Evolutionary conservation across 116 monocot species (phyloP).

Genomic region (Papilionanthe hybrid): DNA sequence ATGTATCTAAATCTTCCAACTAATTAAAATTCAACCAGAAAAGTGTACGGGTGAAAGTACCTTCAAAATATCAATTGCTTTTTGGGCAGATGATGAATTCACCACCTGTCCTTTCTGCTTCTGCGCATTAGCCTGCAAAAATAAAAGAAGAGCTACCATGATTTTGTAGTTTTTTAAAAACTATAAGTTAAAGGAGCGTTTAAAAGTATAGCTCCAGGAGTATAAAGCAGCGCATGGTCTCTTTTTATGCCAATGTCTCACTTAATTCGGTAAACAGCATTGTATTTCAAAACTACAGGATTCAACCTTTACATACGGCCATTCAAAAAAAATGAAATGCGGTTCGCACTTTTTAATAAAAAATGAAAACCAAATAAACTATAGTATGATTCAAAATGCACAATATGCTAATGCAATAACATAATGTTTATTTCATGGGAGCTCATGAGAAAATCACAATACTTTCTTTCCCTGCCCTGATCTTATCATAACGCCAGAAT

Average conservation of each 20-base stretch:
- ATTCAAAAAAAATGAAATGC: background rate
- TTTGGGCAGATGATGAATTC: conserved; percentile 59
- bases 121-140: conserved; percentile 60
- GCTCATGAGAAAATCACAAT: too few species aligned
- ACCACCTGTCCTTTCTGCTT: conserved; percentile 74
- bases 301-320: background rate
- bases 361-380: background rate
- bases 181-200: background rate
- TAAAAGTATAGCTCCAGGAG: background rate
- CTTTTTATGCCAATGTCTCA: background rate
- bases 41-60: conserved; percentile 24
- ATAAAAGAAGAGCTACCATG: background rate
- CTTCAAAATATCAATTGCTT: conserved; percentile 82
- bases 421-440: too few species aligned
- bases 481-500: too few species aligned
- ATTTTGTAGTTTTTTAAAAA: background rate
- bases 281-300: background rate
- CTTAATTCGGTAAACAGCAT: background rate
- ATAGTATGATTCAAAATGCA: too few species aligned
- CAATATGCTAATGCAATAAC: too few species aligned
- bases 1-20: too few species aligned
- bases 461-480: too few species aligned
- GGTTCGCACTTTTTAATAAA: background rate
- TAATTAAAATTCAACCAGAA: background rate
- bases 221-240: background rate